phyloP scores from a whole-genome alignment of 2,329 filamentous ascomycete species.

The Elsinoe ampelina region DNA sequence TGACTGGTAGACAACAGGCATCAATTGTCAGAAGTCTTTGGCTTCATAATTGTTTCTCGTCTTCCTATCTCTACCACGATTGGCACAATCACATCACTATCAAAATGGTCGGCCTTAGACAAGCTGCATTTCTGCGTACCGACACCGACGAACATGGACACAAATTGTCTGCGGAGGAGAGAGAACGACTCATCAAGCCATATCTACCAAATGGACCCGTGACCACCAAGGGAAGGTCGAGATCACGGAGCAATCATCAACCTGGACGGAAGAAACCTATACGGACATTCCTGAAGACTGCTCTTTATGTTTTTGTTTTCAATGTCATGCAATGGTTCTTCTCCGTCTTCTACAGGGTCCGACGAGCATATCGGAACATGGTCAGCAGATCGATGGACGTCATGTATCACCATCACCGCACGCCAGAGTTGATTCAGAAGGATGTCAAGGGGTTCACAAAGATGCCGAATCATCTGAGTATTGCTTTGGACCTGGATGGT shows the following conservation, averaged over 20 bases:
- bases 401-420: slow-evolving; percentile 89
- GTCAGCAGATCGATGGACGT: slow-evolving; percentile 70
- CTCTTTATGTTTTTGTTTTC: slow-evolving; percentile 57
- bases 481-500: slow-evolving; percentile 68
- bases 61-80: neutral
- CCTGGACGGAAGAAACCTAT: slow-evolving; percentile 14
- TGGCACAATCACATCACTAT: neutral
- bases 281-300: slow-evolving; percentile 41
- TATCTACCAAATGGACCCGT: slow-evolving; percentile 23
- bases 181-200: slow-evolving; percentile 25
- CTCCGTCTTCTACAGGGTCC: slow-evolving; percentile 75
- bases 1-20: neutral
- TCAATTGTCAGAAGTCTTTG: neutral
- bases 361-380: slow-evolving; percentile 70
- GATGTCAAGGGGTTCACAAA: slow-evolving; percentile 69
- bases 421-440: slow-evolving; percentile 80
- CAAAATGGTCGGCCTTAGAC: slow-evolving; percentile 23
- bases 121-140: slow-evolving; percentile 23
- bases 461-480: slow-evolving; percentile 77
- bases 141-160: slow-evolving; percentile 22
- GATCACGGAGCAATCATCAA: neutral
- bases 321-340: slow-evolving; percentile 69
- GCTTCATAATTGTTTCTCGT: neutral
- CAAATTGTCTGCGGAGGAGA: slow-evolving; percentile 22
- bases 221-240: neutral